Base-by-base conservation (phyloP, 2,329 filamentous ascomycete species). In the Aspergillus sp. region DNA sequence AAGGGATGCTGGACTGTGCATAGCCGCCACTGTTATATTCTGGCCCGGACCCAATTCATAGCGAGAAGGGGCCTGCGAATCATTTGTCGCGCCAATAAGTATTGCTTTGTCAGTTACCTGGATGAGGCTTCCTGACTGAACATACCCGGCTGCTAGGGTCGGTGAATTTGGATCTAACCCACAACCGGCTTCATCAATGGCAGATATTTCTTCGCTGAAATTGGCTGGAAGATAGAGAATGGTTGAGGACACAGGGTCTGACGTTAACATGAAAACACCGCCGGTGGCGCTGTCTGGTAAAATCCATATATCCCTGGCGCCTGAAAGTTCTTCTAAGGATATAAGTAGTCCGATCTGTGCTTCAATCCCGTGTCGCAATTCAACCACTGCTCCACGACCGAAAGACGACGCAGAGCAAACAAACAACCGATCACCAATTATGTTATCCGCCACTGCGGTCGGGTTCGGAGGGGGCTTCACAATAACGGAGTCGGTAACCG, bases 341-440 rank as follows among this genome's bases (percentile, higher is more conserved):
- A 76, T 72, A 2, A 73, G 68, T 48, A 74, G 66, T 11, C 83
- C 85, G 62, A 90, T 84, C 56, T 83, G 85, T 17, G 88, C 90
- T 66, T 89, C 85, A 27, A 90, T 75, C 4, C 90, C 90, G 70
- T 86, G 80, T 61, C 89, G 83, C 60, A 90, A 79, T 67, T 93
- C 89, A 3, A 85, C 84, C 22, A 93, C 77, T 7, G 83, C 82
- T 9, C 89, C 89, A 30, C 80, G 82, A 1, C 76, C 70, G 33
- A 67, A 73, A 0, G 86, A 86, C 63, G 84, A 84, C 0, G 88
- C 86, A 19, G 86, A 87, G 44, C 86, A 87, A 20, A 84, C 83
- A 72, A 89, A 91, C 13, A 92, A 69, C 22, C 82, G 80, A 64
- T 88, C 84, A n/a, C 77, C 78, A 52, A 54, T 65, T 62, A 64